Evolutionary conservation across 768 basidiomycete genomes (phyloP).

Genomic region (Agrocybe chaxingu): DNA sequence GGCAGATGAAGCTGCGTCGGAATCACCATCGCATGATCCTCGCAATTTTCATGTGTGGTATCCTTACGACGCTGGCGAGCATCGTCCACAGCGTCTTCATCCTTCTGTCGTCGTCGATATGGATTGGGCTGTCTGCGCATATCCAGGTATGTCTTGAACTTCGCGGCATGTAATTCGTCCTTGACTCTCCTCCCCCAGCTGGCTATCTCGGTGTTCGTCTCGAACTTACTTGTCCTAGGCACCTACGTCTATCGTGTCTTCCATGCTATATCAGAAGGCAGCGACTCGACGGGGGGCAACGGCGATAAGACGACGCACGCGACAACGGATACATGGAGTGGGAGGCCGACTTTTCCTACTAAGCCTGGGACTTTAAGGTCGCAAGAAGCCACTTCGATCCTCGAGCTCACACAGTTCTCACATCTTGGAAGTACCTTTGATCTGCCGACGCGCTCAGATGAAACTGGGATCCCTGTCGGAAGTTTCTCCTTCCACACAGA

Average conservation of each 20-base stretch:
- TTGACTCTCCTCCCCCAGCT: not conserved
- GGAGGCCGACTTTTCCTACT: too few relatives aligned
- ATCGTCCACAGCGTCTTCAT: constrained; percentile 9
- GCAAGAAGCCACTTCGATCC: not conserved
- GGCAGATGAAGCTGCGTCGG: constrained; percentile 1
- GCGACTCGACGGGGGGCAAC: too few relatives aligned
- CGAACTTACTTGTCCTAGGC: constrained; percentile 9
- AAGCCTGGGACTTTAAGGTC: too few relatives aligned
- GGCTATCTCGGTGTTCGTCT: constrained; percentile 7
- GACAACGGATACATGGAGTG: too few relatives aligned
- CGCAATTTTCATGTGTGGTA: constrained; percentile 8
- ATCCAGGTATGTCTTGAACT: constrained; percentile 6
- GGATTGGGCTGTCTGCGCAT: constrained; percentile 2
- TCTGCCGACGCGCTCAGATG: too few relatives aligned
- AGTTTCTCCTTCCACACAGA: not conserved
- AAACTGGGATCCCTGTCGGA: too few relatives aligned
- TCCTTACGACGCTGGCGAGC: constrained; percentile 9
- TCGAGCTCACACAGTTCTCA: not conserved
- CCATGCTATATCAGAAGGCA: not conserved
- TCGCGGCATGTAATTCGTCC: not conserved
- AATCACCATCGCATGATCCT: constrained; percentile 4
- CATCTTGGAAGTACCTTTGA: not conserved
- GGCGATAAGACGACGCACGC: too few relatives aligned
- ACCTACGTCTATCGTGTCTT: constrained; percentile 9
- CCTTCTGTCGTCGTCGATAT: not conserved